These are phyloP conservation scores for Ilyonectria mors-panacis DNA, from an alignment of 2,329 filamentous ascomycete genomes.

Conservation along the genomic window DNA sequence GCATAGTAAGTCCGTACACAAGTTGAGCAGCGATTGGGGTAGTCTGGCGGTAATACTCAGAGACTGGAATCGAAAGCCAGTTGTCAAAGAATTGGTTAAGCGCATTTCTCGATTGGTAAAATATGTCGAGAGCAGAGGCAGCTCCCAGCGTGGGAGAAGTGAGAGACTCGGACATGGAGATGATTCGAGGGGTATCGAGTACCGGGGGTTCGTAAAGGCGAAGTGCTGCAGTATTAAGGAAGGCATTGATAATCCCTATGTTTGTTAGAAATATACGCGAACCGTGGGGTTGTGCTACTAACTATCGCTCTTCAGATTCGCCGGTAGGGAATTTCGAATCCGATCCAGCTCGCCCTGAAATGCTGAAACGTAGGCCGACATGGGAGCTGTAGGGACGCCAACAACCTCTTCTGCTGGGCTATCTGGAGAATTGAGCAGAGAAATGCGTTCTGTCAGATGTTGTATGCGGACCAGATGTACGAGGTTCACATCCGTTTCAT, in stretches of 20 bases:
- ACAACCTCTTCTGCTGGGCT: constrained; percentile 52
- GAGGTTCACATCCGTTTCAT: constrained; percentile 62
- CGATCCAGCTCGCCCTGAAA: constrained; percentile 63
- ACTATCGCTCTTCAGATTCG: constrained; percentile 56
- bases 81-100: constrained; percentile 65
- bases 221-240: constrained; percentile 58
- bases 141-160: constrained; percentile 54
- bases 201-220: constrained; percentile 65
- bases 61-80: constrained; percentile 61
- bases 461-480: constrained; percentile 65
- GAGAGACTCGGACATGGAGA: constrained; percentile 60
- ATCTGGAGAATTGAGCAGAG: constrained; percentile 56
- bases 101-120: constrained; percentile 65
- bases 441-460: constrained; percentile 66
- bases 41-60: constrained; percentile 62
- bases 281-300: constrained; percentile 23
- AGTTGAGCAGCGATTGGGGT: constrained; percentile 62
- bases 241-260: constrained; percentile 57
- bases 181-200: constrained; percentile 58
- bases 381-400: constrained; percentile 57
- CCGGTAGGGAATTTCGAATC: constrained; percentile 55
- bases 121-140: constrained; percentile 62
- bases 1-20: constrained; percentile 65
- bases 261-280: background rate
- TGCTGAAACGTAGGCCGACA: constrained; percentile 61